A percentile compares a stretch with the other conserved stretches of the same genome.
Evolutionary conservation across 352 stramenopile genomes (phyloP).

Genomic region (Phytophthora gonapodyides): DNA sequence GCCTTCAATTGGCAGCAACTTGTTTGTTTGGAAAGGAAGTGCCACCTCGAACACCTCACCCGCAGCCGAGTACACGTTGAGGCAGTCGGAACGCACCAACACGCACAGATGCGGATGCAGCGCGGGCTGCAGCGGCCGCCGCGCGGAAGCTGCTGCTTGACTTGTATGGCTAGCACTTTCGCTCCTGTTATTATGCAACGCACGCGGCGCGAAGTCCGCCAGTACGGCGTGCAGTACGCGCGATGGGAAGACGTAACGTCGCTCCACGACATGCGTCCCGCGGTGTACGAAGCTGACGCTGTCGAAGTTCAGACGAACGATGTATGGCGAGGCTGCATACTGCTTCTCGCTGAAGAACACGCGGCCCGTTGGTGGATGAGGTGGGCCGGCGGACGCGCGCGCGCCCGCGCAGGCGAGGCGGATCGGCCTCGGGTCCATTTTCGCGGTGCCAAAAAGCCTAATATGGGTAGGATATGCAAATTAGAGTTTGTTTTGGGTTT

Average conservation of each 20-base stretch:
- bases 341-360: conserved; percentile 45
- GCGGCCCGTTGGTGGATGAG: conserved; percentile 1
- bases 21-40: conserved; percentile 74
- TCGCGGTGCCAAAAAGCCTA: not conserved
- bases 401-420: conserved; percentile 37
- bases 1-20: conserved; percentile 49
- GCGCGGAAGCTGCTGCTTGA: not conserved
- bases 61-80: conserved; percentile 66
- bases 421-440: conserved; percentile 26
- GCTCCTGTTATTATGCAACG: conserved; percentile 1
- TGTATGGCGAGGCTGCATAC: conserved; percentile 34
- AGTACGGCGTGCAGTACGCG: conserved; percentile 63
- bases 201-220: conserved; percentile 41
- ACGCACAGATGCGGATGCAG: conserved; percentile 58
- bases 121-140: conserved; percentile 8
- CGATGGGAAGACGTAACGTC: conserved; percentile 60
- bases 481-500: conserved; percentile 4
- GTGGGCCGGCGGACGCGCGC: conserved; percentile 17
- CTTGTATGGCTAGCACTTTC: too few relatives aligned
- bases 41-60: conserved; percentile 76
- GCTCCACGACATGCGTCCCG: conserved; percentile 59
- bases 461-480: not conserved
- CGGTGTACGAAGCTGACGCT: conserved; percentile 63
- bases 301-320: conserved; percentile 49
- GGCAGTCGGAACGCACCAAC: conserved; percentile 65